Base-by-base conservation (phyloP, 2,329 filamentous ascomycete species). In the Metarhizium guizhouense region DNA sequence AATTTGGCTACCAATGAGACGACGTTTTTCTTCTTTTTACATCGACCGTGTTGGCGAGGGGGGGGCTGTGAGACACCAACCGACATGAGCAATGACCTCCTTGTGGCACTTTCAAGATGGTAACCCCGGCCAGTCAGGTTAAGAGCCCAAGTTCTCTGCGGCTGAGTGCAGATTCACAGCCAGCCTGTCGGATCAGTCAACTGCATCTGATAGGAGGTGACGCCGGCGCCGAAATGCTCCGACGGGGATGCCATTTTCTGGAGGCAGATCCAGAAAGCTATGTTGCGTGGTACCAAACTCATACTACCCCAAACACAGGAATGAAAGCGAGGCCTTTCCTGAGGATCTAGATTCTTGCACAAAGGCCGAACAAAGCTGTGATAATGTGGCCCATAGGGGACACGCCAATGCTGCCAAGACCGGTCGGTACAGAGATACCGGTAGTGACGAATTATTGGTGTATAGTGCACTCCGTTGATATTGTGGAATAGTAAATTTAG, bases 41-140 rank as follows among this genome's bases (percentile, higher is more conserved):
- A 53, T 47, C 40, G 40, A 36, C 25, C 36, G 45, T 20, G 36
- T 34, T 34, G 36, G 45, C 42, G 10, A 18, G n/a, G 52, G 42
- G 43, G 36, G 43, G n/a, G 50, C 52, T 6, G 30, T 56, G 54
- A 56, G 43, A 56, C 54, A 56, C 48, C 40, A n/a, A 49, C 29
- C 54, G 32, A 49, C 29, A 25, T 16, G 20, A 30, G 30, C 18
- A 49, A 52, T 20, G 32, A 45, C 16, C 42, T 16, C n/a, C 18
- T 20, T 10, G 42, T 43, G 40, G 40, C 14, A 43, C 40, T 13
- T 16, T 43, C 40, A 14, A 16, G 40, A 6, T 43, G 40, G 14
- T 43, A 18, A 43, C n/a, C 42, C 42, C 32, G 32, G 32, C 54
- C 54, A 14, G 54, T 34, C 51, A 40, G 20, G 32, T 42, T 18